Evolutionary conservation across 257 asterid species (phyloP).

Genomic region (Nicotiana obtusifolia): DNA sequence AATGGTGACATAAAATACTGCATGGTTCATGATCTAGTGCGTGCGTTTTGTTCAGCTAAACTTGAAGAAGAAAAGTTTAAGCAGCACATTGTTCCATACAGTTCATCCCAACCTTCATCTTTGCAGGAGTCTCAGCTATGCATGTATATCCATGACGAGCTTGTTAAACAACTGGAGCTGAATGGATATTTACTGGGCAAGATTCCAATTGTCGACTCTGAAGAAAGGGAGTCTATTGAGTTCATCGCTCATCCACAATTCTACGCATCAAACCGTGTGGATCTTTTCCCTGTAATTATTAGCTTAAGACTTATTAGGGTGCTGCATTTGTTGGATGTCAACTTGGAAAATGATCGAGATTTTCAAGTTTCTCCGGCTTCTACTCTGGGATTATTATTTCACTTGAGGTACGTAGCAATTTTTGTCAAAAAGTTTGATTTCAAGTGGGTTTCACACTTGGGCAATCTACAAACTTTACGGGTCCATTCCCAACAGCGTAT

Average conservation of each 20-base stretch:
- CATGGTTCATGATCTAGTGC: conserved; percentile 10
- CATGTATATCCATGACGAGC: conserved; percentile 4
- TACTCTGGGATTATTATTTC: not conserved
- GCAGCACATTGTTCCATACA: not conserved
- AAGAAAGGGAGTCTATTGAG: not conserved
- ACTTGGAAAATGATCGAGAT: not conserved
- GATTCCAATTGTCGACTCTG: not conserved
- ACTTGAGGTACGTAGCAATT: not conserved
- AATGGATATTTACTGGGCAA: not conserved
- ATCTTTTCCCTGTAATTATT: not conserved
- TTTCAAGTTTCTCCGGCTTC: not conserved
- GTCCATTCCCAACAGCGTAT: not conserved
- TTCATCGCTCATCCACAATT: conserved; percentile 4
- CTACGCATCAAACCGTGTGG: not conserved
- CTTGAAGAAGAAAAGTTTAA: not conserved
- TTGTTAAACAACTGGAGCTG: not conserved
- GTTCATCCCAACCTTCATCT: not conserved
- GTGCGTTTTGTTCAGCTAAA: not conserved
- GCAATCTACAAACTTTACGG: not conserved
- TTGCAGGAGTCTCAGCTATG: not conserved
- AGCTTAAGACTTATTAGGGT: not conserved
- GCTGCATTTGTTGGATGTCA: not conserved
- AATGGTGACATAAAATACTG: conserved; percentile 13
- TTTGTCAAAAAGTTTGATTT: not conserved
- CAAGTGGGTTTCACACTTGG: conserved; percentile 5